Base-by-base conservation (phyloP, 306 rosid genomes). In the Trifolium pratense region DNA sequence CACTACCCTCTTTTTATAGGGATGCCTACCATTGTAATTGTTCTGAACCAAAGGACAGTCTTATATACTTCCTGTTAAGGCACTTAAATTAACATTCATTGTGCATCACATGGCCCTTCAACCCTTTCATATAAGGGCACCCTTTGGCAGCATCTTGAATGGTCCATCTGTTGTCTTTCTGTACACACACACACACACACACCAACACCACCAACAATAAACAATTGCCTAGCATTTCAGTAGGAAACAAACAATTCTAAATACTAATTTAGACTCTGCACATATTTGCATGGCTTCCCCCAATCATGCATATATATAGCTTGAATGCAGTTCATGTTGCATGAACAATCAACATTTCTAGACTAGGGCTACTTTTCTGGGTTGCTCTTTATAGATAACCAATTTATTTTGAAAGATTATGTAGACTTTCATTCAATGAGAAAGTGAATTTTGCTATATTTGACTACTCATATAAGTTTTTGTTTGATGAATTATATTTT, bases 31-130 rank as follows among this genome's bases (percentile, higher is more conserved):
- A 23, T 6, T 61, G 9, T 76, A 51, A 75, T 59, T 75, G 74
- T 34, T 79, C 69, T 60, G 55, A 77, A 76, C 79, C 79, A 71
- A 71, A 66, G 5, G 69, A 75, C 43, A 75, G 83, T 76, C 78
- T 66, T 65, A 63, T 75, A 75, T 68, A 42, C 52, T 43, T 34
- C 77, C 60, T 66, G 56, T 78, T 74, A 60, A 48, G 83, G 79
- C 39, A 62, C 75, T 56, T 57, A 63, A 72, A 67, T 62, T 37
- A 66, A 53, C 83, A 78, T 46, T 64, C 26, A 45, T 56, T 74
- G 52, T 66, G 11, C 53, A 29, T 53, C 73, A 66, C 70, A 77
- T 55, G 75, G 64, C 32, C 36, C 57, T 34, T 73, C 60, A 60
- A 61, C 80, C 69, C 55, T 68, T 73, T 73, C 73, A 52, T 64